Evolutionary conservation across 2,329 filamentous ascomycete species (phyloP), one percentile per base, ranked within the genome.

Genomic region (Sporothrix variecibatus): DNA sequence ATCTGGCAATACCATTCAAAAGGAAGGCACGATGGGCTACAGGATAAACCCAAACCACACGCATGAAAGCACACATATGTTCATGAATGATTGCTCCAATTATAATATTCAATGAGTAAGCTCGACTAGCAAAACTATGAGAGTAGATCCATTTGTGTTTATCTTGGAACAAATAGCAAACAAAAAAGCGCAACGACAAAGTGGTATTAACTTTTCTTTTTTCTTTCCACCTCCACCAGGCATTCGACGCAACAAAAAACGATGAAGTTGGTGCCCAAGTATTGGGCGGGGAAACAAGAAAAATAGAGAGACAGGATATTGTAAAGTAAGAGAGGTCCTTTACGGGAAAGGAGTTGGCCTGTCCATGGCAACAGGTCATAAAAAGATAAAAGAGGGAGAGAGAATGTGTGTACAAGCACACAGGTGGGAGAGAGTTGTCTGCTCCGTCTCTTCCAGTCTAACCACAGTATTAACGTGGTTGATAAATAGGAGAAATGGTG

Each of bases 201-300:
- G 67, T 69, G 67, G 67, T 69, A 69, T 69, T 56, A 69, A 69
- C 67, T 69, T 69, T 69, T 28, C 28, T 51, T 49, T 46, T 49
- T 31, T 31, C 65, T 28, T 49, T 51, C 46, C 26, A 23, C 46
- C 28, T 6, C 65, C 65, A 68, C 43, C 65, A 34, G 2, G 12
- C 23, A n/a, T 12, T 68, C 17, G 31, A 34, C 31, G 11, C 46
- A 20, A 53, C 8, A 38, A 8, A 38, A 8, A 69, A 69, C 28
- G 20, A 69, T 53, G 31, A 69, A 38, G 38, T 20, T 12, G 6
- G 26, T 4, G 11, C 15, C 64, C 40, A 15, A 11, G 11, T 12
- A 56, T 56, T 8, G 40, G 40, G 40, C 8, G 12, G 20, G 17
- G 1, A 26, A 31, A 38, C 26, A 15, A 69, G 5, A 69, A 69